phyloP scores from a whole-genome alignment of 768 basidiomycete genomes.

The Suillus alpinus region DNA sequence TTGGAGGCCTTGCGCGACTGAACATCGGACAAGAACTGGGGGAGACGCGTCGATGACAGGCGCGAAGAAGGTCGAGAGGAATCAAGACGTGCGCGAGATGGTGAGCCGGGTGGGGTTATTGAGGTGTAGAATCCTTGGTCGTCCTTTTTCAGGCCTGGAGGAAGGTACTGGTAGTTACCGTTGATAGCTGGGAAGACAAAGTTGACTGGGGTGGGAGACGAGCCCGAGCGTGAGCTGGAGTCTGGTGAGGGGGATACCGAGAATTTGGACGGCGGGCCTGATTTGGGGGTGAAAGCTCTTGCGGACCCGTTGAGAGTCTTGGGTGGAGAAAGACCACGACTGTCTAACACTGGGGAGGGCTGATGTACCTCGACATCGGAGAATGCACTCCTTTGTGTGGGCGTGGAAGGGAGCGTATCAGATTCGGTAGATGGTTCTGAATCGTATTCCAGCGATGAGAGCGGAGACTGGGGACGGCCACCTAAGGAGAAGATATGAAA shows the following conservation, averaged over 20 bases:
- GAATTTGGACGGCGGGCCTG: constrained; percentile 24
- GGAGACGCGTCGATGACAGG: constrained; percentile 38
- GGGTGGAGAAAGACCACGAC: not conserved
- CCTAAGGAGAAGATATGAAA: not conserved
- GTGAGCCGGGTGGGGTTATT: constrained; percentile 16
- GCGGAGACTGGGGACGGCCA: constrained; percentile 4
- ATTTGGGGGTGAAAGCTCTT: constrained; percentile 43
- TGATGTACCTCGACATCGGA: constrained; percentile 5
- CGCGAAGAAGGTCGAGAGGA: constrained; percentile 24
- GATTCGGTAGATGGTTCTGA: constrained; percentile 8
- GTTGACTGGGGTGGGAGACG: constrained; percentile 16
- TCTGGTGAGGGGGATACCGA: constrained; percentile 14
- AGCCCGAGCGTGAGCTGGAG: constrained; percentile 1
- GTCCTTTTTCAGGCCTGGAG: constrained; percentile 49
- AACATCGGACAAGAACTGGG: constrained; percentile 46
- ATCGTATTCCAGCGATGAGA: constrained; percentile 8
- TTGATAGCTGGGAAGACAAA: constrained; percentile 52
- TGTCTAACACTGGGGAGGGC: constrained; percentile 1
- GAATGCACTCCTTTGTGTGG: constrained; percentile 4
- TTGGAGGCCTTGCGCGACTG: constrained; percentile 43
- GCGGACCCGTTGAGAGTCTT: constrained; percentile 40
- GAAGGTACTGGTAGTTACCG: constrained; percentile 22
- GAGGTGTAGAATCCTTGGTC: constrained; percentile 52
- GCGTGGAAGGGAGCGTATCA: constrained; percentile 6
- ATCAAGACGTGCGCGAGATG: constrained; percentile 13